These are phyloP conservation scores for Chlamydomonas urium DNA, from an alignment of 139 green algal species.

Conservation along the genomic window DNA sequence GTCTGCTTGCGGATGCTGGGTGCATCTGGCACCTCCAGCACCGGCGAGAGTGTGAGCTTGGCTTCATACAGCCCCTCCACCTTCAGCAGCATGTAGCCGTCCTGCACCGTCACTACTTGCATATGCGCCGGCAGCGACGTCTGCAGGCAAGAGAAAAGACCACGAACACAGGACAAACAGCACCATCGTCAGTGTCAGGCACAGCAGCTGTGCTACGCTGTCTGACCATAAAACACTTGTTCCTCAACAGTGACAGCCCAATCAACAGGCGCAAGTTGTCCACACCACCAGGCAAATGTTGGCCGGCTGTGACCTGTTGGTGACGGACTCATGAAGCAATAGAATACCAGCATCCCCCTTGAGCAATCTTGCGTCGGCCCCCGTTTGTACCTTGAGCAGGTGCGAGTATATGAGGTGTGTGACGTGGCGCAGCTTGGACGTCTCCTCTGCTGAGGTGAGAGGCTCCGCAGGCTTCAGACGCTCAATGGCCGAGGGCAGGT, in stretches of 20 bases:
- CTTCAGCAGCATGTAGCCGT: conserved; percentile 26
- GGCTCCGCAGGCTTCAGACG: conserved; percentile 14
- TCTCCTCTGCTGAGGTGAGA: conserved; percentile 9
- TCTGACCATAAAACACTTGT: too few relatives aligned
- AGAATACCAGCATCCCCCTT: too few relatives aligned
- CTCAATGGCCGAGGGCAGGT: conserved; percentile 40
- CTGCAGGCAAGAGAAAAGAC: conserved; percentile 17
- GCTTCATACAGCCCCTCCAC: conserved; percentile 36
- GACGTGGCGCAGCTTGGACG: conserved; percentile 23
- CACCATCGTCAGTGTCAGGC: too few relatives aligned
- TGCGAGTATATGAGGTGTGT: conserved; percentile 36
- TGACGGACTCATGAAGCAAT: too few relatives aligned
- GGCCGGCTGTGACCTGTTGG: too few relatives aligned
- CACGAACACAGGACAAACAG: background rate
- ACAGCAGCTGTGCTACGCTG: too few relatives aligned
- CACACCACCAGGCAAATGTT: too few relatives aligned
- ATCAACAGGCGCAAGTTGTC: too few relatives aligned
- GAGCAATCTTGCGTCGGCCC: too few relatives aligned
- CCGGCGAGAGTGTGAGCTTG: conserved; percentile 33
- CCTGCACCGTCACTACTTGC: conserved; percentile 14
- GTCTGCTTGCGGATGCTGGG: conserved; percentile 1
- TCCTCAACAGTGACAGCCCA: too few relatives aligned
- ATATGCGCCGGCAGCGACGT: conserved; percentile 16
- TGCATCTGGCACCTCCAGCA: conserved; percentile 10
- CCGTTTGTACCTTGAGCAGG: conserved; percentile 29